phyloP scores from a whole-genome alignment of 305 asterid species.

The Solanum hybrid region DNA sequence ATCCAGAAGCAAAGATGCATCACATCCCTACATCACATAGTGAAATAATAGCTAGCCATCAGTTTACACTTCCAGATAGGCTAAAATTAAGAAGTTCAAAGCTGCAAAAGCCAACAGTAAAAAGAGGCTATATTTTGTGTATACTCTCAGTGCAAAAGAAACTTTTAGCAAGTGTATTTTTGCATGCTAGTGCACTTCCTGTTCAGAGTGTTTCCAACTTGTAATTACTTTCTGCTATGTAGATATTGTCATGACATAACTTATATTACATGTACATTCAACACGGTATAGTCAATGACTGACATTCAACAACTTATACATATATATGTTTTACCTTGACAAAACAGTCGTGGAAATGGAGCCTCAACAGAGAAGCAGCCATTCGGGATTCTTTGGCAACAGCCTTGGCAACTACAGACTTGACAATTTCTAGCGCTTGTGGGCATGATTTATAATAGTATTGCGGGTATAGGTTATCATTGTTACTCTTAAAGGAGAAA shows the following conservation, averaged over 20 bases:
- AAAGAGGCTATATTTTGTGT: too few relatives aligned
- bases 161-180: not conserved
- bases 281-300: too few relatives aligned
- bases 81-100: not conserved
- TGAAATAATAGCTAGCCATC: not conserved
- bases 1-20: constrained; percentile 40
- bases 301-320: too few relatives aligned
- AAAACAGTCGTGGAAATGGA: constrained; percentile 90
- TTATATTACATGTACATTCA: too few relatives aligned
- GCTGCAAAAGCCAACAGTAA: too few relatives aligned
- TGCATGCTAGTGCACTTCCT: not conserved
- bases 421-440: constrained; percentile 42
- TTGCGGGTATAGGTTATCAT: constrained; percentile 66
- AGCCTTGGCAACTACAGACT: constrained; percentile 61
- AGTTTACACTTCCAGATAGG: not conserved
- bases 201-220: not conserved
- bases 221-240: not conserved
- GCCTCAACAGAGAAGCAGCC: constrained; percentile 91
- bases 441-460: constrained; percentile 77
- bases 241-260: not conserved
- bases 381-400: constrained; percentile 79
- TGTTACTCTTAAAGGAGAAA: constrained; percentile 27
- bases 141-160: too few relatives aligned
- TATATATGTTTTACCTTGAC: constrained; percentile 45
- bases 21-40: constrained; percentile 28